These are phyloP conservation scores for Gastrolobium villosum DNA, from an alignment of 306 rosid genomes.

Conservation along the genomic window DNA sequence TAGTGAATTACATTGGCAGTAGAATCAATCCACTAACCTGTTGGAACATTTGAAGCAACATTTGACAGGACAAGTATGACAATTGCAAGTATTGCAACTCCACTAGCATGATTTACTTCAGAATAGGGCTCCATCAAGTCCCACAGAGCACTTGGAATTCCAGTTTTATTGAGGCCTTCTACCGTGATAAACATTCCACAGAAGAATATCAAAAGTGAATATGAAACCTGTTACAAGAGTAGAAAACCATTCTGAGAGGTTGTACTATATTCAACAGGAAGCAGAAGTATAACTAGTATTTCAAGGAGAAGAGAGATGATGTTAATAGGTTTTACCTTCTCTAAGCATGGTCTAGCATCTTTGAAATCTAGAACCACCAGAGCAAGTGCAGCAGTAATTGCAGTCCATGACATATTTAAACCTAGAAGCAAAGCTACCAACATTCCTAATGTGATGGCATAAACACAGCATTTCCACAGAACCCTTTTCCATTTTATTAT, in stretches of 20 bases:
- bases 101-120: constrained; percentile 59
- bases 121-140: constrained; percentile 81
- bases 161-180: constrained; percentile 79
- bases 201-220: constrained; percentile 77
- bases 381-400: constrained; percentile 80
- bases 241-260: neutral
- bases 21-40: constrained; percentile 62
- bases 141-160: constrained; percentile 82
- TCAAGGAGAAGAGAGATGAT: neutral
- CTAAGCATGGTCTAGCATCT: constrained; percentile 79
- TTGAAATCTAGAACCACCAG: constrained; percentile 80
- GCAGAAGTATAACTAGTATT: neutral
- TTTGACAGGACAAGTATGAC: constrained; percentile 82
- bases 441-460: constrained; percentile 74
- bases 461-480: constrained; percentile 71
- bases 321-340: constrained; percentile 59
- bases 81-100: constrained; percentile 72
- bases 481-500: constrained; percentile 60
- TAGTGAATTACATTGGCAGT: neutral
- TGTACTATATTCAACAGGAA: neutral
- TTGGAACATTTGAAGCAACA: constrained; percentile 94
- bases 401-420: constrained; percentile 79
- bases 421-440: constrained; percentile 71
- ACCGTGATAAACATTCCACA: constrained; percentile 89
- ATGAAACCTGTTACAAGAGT: constrained; percentile 68